phyloP scores from a whole-genome alignment of 2,329 filamentous ascomycete species.

The Paraphoma sp. region DNA sequence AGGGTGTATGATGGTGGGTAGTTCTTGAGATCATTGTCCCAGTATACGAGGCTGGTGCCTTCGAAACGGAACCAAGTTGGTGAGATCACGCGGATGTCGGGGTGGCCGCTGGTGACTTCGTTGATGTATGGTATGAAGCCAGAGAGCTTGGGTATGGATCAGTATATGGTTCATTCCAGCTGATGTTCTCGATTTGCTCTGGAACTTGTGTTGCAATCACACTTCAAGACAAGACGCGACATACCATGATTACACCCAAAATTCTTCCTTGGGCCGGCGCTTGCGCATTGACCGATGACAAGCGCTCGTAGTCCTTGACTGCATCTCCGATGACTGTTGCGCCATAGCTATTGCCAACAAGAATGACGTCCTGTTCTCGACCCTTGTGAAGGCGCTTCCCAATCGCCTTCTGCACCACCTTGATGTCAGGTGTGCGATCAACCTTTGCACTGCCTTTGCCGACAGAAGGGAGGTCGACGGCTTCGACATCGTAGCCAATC shows the following conservation, averaged over 20 bases:
- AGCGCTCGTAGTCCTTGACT: conserved; percentile 20
- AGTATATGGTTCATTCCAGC: neutral
- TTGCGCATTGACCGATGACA: neutral
- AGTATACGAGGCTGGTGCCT: conserved; percentile 13
- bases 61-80: conserved; percentile 29
- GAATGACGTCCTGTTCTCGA: conserved; percentile 22
- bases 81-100: conserved; percentile 21
- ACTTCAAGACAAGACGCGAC: neutral
- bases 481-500: conserved; percentile 18
- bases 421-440: conserved; percentile 24
- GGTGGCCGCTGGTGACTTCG: conserved; percentile 15
- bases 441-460: conserved; percentile 8
- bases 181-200: no score
- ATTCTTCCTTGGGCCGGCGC: conserved; percentile 14
- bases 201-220: no score
- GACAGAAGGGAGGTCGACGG: conserved; percentile 32
- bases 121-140: conserved; percentile 30
- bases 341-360: conserved; percentile 39
- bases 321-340: conserved; percentile 35
- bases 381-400: conserved; percentile 13
- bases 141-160: conserved; percentile 10
- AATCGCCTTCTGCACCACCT: conserved; percentile 18
- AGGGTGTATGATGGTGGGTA: conserved; percentile 24
- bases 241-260: conserved; percentile 23
- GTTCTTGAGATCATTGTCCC: conserved; percentile 15